phyloP scores from a whole-genome alignment of 2,329 filamentous ascomycete genomes.

The Penicillium sp. region DNA sequence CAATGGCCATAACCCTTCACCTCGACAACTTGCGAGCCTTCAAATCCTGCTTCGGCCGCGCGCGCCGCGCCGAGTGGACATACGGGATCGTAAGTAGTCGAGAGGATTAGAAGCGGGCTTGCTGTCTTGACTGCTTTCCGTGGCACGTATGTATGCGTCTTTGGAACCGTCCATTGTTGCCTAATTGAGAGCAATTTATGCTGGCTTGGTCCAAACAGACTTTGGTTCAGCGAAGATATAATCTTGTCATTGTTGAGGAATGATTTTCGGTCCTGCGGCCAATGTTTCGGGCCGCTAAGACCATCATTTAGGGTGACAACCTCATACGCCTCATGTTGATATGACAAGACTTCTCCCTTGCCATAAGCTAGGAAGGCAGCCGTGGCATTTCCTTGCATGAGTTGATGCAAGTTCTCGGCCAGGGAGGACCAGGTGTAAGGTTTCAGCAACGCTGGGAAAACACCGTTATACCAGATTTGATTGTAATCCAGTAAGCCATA shows the following conservation, averaged over 20 bases:
- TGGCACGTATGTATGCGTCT: conserved; percentile 14
- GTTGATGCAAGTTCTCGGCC: conserved; percentile 4
- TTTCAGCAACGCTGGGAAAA: conserved; percentile 4
- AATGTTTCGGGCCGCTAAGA: conserved; percentile 2
- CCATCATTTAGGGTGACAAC: conserved; percentile 10
- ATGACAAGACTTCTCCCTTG: not conserved
- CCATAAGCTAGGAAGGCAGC: conserved; percentile 7
- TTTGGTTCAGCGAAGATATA: conserved; percentile 7
- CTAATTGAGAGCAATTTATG: conserved; percentile 3
- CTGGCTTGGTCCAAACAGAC: not conserved
- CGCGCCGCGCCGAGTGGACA: conserved; percentile 21
- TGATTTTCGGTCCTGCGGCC: conserved; percentile 1
- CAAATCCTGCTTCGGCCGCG: conserved; percentile 23
- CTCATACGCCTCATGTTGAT: not conserved
- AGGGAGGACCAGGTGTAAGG: conserved; percentile 5
- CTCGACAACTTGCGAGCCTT: conserved; percentile 23
- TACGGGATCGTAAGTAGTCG: conserved; percentile 24
- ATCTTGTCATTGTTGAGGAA: conserved; percentile 6
- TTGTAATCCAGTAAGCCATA: conserved; percentile 19
- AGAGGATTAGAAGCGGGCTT: conserved; percentile 23
- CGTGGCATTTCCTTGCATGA: conserved; percentile 10
- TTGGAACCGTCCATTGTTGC: conserved; percentile 14
- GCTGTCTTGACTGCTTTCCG: conserved; percentile 17
- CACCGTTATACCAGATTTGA: conserved; percentile 24
- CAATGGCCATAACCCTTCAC: conserved; percentile 25